Evolutionary conservation across 257 asterid genomes (phyloP).

Genomic region (Solanum tarapatanum): DNA sequence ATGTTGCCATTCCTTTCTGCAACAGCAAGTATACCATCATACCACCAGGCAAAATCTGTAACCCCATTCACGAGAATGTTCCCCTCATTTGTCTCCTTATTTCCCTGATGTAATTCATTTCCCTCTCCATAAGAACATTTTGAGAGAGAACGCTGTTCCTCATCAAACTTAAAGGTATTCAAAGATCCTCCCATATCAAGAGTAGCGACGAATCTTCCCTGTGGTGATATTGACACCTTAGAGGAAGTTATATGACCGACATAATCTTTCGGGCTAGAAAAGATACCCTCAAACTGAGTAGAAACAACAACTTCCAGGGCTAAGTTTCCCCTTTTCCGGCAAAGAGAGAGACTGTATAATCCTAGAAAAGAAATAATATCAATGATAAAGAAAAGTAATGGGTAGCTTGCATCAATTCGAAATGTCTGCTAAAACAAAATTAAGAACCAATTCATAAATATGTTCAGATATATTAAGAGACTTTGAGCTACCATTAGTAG

Average conservation of each 20-base stretch:
- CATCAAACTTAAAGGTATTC: constrained; percentile 51
- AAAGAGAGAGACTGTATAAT: constrained; percentile 48
- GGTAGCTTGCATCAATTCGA: neutral
- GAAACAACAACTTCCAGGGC: constrained; percentile 44
- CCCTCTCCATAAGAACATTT: constrained; percentile 26
- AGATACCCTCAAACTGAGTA: constrained; percentile 54
- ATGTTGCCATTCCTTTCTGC: constrained; percentile 55
- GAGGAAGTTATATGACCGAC: constrained; percentile 43
- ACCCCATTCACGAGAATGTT: constrained; percentile 26
- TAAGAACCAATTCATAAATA: neutral
- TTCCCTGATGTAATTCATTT: constrained; percentile 11
- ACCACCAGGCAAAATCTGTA: constrained; percentile 95
- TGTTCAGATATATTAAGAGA: neutral
- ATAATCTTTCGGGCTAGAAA: constrained; percentile 28
- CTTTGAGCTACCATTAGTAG: constrained; percentile 36
- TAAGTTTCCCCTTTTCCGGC: constrained; percentile 42
- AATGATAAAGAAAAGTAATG: neutral
- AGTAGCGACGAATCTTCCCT: constrained; percentile 56
- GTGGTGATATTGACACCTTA: constrained; percentile 69
- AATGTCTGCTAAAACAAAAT: neutral
- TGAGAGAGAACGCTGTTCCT: constrained; percentile 36
- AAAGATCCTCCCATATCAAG: constrained; percentile 66
- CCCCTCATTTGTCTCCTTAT: constrained; percentile 23
- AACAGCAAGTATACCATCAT: constrained; percentile 50
- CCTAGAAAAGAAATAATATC: constrained; percentile 33